Conservation (phyloP, 2,329 filamentous ascomycete species). For the Fusarium setosum region DNA sequence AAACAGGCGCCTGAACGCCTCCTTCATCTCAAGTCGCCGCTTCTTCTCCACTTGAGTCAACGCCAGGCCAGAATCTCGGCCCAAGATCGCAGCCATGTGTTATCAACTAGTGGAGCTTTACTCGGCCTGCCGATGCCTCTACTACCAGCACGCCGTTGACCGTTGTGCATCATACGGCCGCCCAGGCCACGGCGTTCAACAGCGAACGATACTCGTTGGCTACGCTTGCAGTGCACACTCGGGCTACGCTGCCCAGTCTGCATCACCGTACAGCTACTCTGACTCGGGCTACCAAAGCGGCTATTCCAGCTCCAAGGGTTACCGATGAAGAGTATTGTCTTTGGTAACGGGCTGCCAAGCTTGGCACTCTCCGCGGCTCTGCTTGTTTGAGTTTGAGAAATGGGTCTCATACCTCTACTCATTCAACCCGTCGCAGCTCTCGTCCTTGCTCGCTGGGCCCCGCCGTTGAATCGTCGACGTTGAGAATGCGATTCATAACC, state of each 20-base stretch:
- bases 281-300: slow-evolving; percentile 67
- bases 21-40: slow-evolving; percentile 6
- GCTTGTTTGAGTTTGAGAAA: slow-evolving; percentile 55
- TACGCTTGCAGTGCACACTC: slow-evolving; percentile 72
- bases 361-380: slow-evolving; percentile 54
- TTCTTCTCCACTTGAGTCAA: slow-evolving; percentile 15
- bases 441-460: slow-evolving; percentile 60
- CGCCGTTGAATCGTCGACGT: slow-evolving; percentile 54
- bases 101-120: slow-evolving; percentile 89
- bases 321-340: slow-evolving; percentile 66
- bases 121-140: slow-evolving; percentile 87
- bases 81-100: slow-evolving; percentile 72
- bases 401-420: slow-evolving; percentile 64
- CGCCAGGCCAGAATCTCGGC: slow-evolving; percentile 26
- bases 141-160: slow-evolving; percentile 89
- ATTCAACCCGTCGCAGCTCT: slow-evolving; percentile 59
- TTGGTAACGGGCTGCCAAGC: slow-evolving; percentile 58
- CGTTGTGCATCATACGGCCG: slow-evolving; percentile 82
- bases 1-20: slow-evolving; percentile 9
- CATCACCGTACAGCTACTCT: slow-evolving; percentile 58
- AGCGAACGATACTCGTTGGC: slow-evolving; percentile 83
- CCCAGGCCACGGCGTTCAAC: slow-evolving; percentile 76
- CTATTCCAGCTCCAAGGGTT: slow-evolving; percentile 57
- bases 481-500: slow-evolving; percentile 34
- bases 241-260: slow-evolving; percentile 51